phyloP scores from a whole-genome alignment of 2,329 filamentous ascomycete species.

The Paraphaeosphaeria minitans region DNA sequence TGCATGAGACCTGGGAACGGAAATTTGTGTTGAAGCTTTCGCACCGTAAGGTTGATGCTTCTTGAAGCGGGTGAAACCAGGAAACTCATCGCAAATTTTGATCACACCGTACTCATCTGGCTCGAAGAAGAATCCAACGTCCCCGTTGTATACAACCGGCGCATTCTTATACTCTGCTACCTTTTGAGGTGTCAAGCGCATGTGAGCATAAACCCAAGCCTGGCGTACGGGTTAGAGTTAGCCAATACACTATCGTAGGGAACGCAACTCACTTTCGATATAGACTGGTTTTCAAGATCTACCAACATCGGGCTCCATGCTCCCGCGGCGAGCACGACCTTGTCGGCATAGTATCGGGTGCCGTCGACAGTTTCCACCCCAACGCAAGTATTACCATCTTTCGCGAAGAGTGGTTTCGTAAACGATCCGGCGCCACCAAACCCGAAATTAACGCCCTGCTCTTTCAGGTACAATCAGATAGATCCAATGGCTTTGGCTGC shows the following conservation, averaged over 20 bases:
- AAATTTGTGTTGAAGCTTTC: conserved; percentile 57
- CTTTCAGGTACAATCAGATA: conserved; percentile 48
- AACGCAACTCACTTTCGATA: conserved; percentile 60
- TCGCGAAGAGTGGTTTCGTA: conserved; percentile 48
- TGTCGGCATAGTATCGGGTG: conserved; percentile 50
- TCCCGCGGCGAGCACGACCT: conserved; percentile 52
- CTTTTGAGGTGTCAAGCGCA: conserved; percentile 56
- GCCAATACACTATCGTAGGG: conserved; percentile 50
- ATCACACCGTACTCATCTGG: conserved; percentile 53
- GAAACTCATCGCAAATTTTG: conserved; percentile 63
- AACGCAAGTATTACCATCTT: conserved; percentile 44
- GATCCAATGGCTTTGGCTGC: conserved; percentile 56
- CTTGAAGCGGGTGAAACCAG: conserved; percentile 51
- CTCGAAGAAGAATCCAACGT: conserved; percentile 58
- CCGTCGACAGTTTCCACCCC: conserved; percentile 52
- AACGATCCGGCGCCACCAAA: conserved; percentile 53
- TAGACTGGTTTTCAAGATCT: conserved; percentile 39
- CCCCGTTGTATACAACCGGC: conserved; percentile 61
- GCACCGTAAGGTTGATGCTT: conserved; percentile 52
- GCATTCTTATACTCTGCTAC: conserved; percentile 55
- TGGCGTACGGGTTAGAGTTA: conserved; percentile 46
- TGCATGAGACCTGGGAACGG: conserved; percentile 54
- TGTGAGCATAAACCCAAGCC: conserved; percentile 61
- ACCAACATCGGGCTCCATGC: conserved; percentile 39
- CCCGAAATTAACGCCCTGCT: conserved; percentile 50